Conservation (phyloP, 2,329 filamentous ascomycete species). For the Penicillium occitanis region DNA sequence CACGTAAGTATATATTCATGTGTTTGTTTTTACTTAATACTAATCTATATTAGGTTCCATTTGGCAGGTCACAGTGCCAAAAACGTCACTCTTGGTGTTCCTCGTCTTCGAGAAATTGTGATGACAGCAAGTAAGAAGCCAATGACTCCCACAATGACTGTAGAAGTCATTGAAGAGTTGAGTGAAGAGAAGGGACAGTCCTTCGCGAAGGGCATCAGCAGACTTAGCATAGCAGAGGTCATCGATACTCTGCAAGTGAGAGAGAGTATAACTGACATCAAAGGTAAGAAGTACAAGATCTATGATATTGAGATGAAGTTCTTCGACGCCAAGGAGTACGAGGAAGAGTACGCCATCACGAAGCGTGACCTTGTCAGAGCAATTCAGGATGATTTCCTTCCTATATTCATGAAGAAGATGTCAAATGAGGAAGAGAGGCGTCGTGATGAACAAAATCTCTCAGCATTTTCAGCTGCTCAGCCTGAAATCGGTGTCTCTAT, state of each 20-base stretch:
- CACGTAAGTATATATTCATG: constrained; percentile 50
- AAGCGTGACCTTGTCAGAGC: constrained; percentile 73
- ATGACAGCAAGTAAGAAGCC: constrained; percentile 94
- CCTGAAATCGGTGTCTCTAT: constrained; percentile 71
- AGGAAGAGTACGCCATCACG: constrained; percentile 77
- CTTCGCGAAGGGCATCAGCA: constrained; percentile 90
- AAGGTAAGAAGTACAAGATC: constrained; percentile 73
- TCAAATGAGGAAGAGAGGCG: constrained; percentile 79
- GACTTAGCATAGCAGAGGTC: constrained; percentile 78
- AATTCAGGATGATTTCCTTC: constrained; percentile 78
- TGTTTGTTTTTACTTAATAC: not conserved
- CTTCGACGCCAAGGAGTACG: constrained; percentile 82
- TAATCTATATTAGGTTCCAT: constrained; percentile 63
- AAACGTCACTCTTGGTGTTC: constrained; percentile 98
- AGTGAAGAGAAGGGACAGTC: constrained; percentile 66
- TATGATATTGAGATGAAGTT: constrained; percentile 81
- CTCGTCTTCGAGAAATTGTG: constrained; percentile 91
- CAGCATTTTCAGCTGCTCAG: constrained; percentile 64
- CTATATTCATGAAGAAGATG: constrained; percentile 67
- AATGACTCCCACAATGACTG: constrained; percentile 73
- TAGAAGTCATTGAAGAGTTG: constrained; percentile 73
- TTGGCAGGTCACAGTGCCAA: constrained; percentile 97
- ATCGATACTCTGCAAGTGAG: constrained; percentile 77
- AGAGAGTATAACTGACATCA: constrained; percentile 68
- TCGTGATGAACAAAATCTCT: constrained; percentile 56